These are phyloP conservation scores for Laetiporus sulphureus DNA, from an alignment of 1,284 basidiomycete genomes.

Conservation along the genomic window DNA sequence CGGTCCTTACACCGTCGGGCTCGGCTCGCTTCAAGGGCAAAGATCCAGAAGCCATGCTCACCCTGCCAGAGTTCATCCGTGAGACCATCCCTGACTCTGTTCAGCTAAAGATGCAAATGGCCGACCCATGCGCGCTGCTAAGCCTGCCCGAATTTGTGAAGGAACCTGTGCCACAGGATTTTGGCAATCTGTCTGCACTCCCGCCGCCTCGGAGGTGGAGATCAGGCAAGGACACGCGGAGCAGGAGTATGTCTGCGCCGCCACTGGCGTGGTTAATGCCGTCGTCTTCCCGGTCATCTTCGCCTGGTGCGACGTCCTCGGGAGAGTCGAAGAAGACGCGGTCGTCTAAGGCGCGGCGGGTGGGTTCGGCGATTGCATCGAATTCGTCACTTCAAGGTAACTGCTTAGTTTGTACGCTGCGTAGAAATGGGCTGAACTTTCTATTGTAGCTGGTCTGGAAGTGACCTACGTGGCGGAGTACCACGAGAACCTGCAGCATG, in stretches of 20 bases:
- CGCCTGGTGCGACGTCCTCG: conserved; percentile 12
- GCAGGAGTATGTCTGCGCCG: conserved; percentile 66
- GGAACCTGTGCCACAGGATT: conserved; percentile 31
- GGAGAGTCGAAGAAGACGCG: conserved; percentile 11
- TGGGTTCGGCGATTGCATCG: conserved; percentile 23
- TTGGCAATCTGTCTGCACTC: conserved; percentile 22
- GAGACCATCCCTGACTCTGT: conserved; percentile 37
- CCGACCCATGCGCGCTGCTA: conserved; percentile 44
- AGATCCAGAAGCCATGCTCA: conserved; percentile 54
- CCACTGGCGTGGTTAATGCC: conserved; percentile 59
- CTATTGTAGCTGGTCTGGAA: conserved; percentile 31
- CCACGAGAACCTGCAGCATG: conserved; percentile 74
- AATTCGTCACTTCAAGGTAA: conserved; percentile 16
- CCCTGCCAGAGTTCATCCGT: conserved; percentile 60
- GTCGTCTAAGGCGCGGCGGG: conserved; percentile 18
- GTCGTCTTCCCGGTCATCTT: conserved; percentile 18
- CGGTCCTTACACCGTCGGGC: conserved; percentile 28
- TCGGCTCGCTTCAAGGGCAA: conserved; percentile 24
- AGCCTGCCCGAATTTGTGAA: conserved; percentile 54
- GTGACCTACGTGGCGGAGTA: conserved; percentile 76
- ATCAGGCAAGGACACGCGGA: conserved; percentile 31
- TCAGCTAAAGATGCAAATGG: conserved; percentile 23
- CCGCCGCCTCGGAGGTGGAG: conserved; percentile 17
- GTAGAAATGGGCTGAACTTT: background rate
- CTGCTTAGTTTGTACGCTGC: background rate